Evolutionary conservation across 306 rosid genomes (phyloP).

Genomic region (Lathyrus aphaca): DNA sequence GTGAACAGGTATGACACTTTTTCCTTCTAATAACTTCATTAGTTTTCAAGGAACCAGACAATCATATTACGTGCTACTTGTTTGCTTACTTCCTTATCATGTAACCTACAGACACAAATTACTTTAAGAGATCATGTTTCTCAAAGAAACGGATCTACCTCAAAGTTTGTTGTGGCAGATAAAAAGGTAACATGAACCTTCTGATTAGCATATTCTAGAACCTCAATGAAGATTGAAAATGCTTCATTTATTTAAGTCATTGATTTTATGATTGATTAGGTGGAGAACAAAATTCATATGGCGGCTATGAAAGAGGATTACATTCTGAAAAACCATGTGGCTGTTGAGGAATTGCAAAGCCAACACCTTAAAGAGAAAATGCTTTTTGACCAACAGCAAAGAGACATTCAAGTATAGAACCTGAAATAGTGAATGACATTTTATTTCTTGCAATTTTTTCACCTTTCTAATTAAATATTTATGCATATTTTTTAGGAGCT

Average conservation of each 20-base stretch:
- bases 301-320: slow-evolving; percentile 46
- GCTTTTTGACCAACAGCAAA: slow-evolving; percentile 78
- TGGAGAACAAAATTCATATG: slow-evolving; percentile 44
- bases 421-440: slow-evolving; percentile 14
- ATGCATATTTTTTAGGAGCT: slow-evolving; percentile 58
- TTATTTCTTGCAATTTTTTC: not conserved
- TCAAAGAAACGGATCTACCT: slow-evolving; percentile 50
- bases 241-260: slow-evolving; percentile 25
- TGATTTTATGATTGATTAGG: slow-evolving; percentile 43
- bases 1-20: slow-evolving; percentile 58
- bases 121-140: slow-evolving; percentile 48
- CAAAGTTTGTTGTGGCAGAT: slow-evolving; percentile 49
- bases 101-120: slow-evolving; percentile 52
- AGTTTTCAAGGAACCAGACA: not conserved
- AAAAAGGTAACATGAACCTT: slow-evolving; percentile 52
- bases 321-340: slow-evolving; percentile 38
- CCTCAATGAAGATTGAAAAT: slow-evolving; percentile 19
- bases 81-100: not conserved
- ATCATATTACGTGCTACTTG: not conserved
- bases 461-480: slow-evolving; percentile 18
- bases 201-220: slow-evolving; percentile 33
- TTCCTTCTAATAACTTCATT: slow-evolving; percentile 7
- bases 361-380: slow-evolving; percentile 59
- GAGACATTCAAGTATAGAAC: slow-evolving; percentile 66
- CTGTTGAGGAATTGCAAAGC: slow-evolving; percentile 59